A percentile compares a stretch with the other conserved stretches of the same genome.
phyloP scores from a whole-genome alignment of 2,329 filamentous ascomycete species.

The Xylaria sp. region DNA sequence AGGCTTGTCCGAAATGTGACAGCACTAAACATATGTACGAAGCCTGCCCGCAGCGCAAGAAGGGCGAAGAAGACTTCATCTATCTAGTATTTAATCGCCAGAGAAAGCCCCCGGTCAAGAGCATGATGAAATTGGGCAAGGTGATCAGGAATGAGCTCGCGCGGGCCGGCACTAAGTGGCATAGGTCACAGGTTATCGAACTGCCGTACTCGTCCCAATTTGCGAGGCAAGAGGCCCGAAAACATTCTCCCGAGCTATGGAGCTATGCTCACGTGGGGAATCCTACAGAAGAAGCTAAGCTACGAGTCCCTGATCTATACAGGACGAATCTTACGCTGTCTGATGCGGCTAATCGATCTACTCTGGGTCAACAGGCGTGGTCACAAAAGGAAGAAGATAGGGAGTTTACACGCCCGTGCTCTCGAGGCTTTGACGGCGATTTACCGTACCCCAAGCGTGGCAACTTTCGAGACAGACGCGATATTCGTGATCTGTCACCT shows the following conservation, averaged over 20 bases:
- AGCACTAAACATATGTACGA: background rate
- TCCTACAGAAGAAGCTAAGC: background rate
- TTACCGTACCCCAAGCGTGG: too few species aligned
- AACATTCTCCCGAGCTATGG: background rate
- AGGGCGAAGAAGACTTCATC: constrained; percentile 3
- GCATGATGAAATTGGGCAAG: background rate
- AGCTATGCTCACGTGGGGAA: background rate
- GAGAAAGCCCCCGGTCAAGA: constrained; percentile 21
- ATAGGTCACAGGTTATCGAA: background rate
- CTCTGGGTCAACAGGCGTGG: too few species aligned
- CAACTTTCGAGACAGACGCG: too few species aligned
- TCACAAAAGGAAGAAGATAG: too few species aligned
- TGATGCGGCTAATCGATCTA: too few species aligned
- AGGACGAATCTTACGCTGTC: too few species aligned
- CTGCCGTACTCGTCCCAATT: background rate
- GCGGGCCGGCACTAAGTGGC: background rate
- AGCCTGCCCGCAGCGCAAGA: background rate
- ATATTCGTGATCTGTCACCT: too few species aligned
- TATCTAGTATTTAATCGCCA: constrained; percentile 21
- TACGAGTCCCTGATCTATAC: too few species aligned
- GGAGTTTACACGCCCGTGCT: too few species aligned
- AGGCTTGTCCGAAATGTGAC: constrained; percentile 23
- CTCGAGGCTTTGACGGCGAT: too few species aligned
- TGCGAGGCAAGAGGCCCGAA: background rate
- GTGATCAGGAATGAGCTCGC: background rate